Conservation (phyloP, 164 flowering plant genomes). For the Nymphaea thermarum region DNA sequence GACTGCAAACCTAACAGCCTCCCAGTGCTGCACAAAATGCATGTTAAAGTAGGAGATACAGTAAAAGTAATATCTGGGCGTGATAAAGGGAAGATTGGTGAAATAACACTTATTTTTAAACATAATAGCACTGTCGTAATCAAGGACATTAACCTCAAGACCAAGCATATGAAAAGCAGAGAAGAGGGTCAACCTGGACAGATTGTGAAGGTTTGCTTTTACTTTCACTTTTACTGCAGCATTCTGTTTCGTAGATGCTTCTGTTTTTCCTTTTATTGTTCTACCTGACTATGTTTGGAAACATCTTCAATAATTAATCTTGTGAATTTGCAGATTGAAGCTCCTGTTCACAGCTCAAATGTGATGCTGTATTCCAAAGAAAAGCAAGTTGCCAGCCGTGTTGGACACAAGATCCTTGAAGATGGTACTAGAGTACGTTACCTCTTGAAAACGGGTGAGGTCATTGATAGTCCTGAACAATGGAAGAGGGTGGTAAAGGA, state of each 20-base stretch:
- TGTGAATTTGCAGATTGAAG: conserved; percentile 51
- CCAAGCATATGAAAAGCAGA: conserved; percentile 81
- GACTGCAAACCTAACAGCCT: conserved; percentile 91
- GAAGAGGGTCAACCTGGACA: conserved; percentile 78
- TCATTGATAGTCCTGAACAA: conserved; percentile 67
- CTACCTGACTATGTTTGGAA: no score
- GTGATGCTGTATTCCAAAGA: conserved; percentile 98
- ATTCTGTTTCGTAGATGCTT: neutral
- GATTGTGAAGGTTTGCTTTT: conserved; percentile 56
- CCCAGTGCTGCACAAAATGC: conserved; percentile 82
- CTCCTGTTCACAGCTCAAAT: conserved; percentile 89
- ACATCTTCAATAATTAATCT: no score
- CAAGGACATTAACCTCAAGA: conserved; percentile 78
- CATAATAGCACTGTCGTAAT: conserved; percentile 87
- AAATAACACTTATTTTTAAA: conserved; percentile 46
- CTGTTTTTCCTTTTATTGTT: no score
- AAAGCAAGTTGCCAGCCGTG: conserved; percentile 73
- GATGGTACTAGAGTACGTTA: conserved; percentile 77
- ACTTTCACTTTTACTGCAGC: neutral
- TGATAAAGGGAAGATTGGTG: conserved; percentile 83
- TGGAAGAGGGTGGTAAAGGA: conserved; percentile 63
- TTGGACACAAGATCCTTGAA: conserved; percentile 78
- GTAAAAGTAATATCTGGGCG: conserved; percentile 81
- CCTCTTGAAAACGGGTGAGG: conserved; percentile 91
- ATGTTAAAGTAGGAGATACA: conserved; percentile 85